These are phyloP conservation scores for Dactylonectria macrodidyma DNA, from an alignment of 2,329 filamentous ascomycete species.

Conservation along the genomic window DNA sequence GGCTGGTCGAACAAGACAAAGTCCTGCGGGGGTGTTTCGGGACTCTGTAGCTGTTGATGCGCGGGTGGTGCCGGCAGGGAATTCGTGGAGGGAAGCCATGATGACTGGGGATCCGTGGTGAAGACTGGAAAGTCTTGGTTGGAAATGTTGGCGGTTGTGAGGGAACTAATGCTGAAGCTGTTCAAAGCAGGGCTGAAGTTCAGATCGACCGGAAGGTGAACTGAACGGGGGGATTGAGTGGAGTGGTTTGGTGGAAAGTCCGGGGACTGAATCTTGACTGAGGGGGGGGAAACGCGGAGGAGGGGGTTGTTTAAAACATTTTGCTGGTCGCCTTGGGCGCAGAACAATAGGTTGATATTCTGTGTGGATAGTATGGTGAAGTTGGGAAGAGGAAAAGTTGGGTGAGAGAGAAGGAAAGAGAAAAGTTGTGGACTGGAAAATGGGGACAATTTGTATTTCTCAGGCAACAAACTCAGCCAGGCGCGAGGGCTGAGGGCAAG, in stretches of 20 bases:
- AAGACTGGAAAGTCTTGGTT: slow-evolving; percentile 80
- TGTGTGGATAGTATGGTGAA: slow-evolving; percentile 47
- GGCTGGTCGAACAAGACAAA: slow-evolving; percentile 82
- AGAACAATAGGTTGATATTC: slow-evolving; percentile 49
- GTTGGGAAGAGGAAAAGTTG: slow-evolving; percentile 49
- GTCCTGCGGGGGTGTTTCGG: slow-evolving; percentile 73
- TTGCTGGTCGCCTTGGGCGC: slow-evolving; percentile 61
- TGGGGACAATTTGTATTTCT: slow-evolving; percentile 60
- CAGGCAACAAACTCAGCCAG: slow-evolving; percentile 58
- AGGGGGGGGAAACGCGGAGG: slow-evolving; percentile 54
- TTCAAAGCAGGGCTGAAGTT: slow-evolving; percentile 75
- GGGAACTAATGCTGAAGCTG: slow-evolving; percentile 72
- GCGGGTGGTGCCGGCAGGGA: slow-evolving; percentile 74
- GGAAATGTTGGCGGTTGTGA: slow-evolving; percentile 72
- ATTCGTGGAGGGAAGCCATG: slow-evolving; percentile 84
- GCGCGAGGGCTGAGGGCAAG: slow-evolving; percentile 42
- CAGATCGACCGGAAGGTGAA: slow-evolving; percentile 76
- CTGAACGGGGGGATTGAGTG: slow-evolving; percentile 62
- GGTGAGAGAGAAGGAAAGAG: slow-evolving; percentile 53
- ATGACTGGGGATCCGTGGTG: slow-evolving; percentile 86
- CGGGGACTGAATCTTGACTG: slow-evolving; percentile 70
- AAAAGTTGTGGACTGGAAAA: slow-evolving; percentile 45
- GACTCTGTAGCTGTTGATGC: slow-evolving; percentile 69
- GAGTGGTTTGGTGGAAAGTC: slow-evolving; percentile 55
- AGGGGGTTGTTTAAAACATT: slow-evolving; percentile 71